These are phyloP conservation scores for Vickermania ingenoplastis DNA, from an alignment of 208 protist genomes.

Conservation along the genomic window DNA sequence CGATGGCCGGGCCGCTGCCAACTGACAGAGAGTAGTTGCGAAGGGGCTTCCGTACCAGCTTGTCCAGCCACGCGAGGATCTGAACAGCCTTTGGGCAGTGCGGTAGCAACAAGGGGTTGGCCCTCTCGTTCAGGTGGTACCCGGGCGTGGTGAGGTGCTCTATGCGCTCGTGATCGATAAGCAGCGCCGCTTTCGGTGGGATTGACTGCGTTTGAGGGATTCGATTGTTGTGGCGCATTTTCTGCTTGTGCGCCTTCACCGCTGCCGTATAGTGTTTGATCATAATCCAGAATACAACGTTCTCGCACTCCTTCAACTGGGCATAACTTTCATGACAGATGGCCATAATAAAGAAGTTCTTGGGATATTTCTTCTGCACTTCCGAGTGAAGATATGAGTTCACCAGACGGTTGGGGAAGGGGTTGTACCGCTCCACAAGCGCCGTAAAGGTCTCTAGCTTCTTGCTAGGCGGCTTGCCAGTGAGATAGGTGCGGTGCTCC, in stretches of 20 bases:
- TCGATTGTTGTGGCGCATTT: background rate
- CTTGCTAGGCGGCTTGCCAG: constrained; percentile 6
- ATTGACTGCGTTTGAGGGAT: background rate
- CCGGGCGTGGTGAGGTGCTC: constrained; percentile 3
- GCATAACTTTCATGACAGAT: constrained; percentile 15
- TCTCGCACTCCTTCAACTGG: constrained; percentile 12
- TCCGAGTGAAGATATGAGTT: constrained; percentile 8
- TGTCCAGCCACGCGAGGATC: constrained; percentile 12
- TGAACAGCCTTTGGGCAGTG: constrained; percentile 5
- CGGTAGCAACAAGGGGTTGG: constrained; percentile 12
- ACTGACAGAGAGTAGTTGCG: background rate
- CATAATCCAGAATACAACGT: constrained; percentile 8
- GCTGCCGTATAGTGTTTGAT: background rate
- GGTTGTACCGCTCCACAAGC: constrained; percentile 2
- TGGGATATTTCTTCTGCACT: constrained; percentile 10
- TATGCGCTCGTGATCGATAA: background rate
- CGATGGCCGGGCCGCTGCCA: background rate
- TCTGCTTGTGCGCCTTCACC: background rate
- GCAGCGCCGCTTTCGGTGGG: background rate
- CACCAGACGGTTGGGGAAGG: background rate
- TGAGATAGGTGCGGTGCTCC: constrained; percentile 14
- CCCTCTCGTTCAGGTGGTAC: constrained; percentile 18
- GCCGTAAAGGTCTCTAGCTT: background rate
- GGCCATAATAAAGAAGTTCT: constrained; percentile 18
- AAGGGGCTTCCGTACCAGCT: background rate